Percentiles rank a stretch among this genome's conserved stretches.
Conservation (phyloP, 768 basidiomycete genomes). For the Podaxis carcinomalis region DNA sequence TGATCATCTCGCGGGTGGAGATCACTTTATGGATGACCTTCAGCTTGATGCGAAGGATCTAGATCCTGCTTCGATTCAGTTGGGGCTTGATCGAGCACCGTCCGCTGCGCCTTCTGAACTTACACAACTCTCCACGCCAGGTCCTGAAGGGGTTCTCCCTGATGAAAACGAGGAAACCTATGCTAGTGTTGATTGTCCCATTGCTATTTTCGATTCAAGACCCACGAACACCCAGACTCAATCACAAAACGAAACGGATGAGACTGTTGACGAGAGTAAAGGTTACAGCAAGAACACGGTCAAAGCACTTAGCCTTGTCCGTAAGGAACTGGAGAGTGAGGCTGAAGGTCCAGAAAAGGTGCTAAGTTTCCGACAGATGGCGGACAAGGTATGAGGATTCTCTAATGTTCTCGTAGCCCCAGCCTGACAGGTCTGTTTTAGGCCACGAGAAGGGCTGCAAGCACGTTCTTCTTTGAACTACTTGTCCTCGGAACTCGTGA, state of each 20-base stretch:
- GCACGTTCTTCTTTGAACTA: constrained; percentile 97
- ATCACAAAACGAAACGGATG: constrained; percentile 29
- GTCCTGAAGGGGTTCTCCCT: constrained; percentile 41
- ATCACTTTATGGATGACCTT: constrained; percentile 63
- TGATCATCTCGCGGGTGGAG: constrained; percentile 51
- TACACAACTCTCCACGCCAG: constrained; percentile 67
- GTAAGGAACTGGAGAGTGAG: constrained; percentile 58
- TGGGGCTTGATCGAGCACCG: constrained; percentile 29
- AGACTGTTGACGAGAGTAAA: constrained; percentile 33
- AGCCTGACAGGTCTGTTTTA: constrained; percentile 23
- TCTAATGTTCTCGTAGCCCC: background rate
- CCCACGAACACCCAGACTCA: constrained; percentile 40
- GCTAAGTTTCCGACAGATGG: constrained; percentile 75
- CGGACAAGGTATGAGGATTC: constrained; percentile 58
- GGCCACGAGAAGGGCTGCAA: constrained; percentile 88
- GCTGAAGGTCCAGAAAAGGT: constrained; percentile 47
- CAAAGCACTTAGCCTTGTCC: constrained; percentile 74
- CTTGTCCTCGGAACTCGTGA: constrained; percentile 93
- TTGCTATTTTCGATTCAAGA: constrained; percentile 75
- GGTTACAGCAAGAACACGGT: constrained; percentile 89
- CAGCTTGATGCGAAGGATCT: constrained; percentile 60
- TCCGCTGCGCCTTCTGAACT: constrained; percentile 53
- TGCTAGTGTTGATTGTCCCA: constrained; percentile 69
- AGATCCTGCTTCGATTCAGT: constrained; percentile 34
- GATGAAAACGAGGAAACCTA: constrained; percentile 64